A percentile compares a stretch with the other conserved stretches of the same genome.
Conservation (phyloP, 352 stramenopile species). For the Phytophthora capsici region DNA sequence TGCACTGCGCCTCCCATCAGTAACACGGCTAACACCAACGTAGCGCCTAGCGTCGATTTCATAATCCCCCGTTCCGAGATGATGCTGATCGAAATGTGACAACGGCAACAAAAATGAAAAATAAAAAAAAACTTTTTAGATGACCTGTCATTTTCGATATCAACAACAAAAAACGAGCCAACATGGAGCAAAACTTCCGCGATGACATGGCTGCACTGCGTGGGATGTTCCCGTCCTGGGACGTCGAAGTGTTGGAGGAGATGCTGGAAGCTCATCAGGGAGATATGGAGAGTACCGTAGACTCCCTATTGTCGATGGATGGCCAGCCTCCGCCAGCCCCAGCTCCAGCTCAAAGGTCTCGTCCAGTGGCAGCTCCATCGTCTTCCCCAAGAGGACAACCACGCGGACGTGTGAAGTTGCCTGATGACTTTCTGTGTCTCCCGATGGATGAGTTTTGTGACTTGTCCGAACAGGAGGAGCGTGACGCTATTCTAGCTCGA, state of each 20-base stretch:
- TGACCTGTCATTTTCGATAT: constrained; percentile 16
- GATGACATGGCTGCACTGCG: constrained; percentile 69
- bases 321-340: constrained; percentile 22
- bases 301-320: constrained; percentile 80
- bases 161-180: constrained; percentile 15
- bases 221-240: constrained; percentile 82
- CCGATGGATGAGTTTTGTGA: constrained; percentile 34
- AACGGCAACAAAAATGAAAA: neutral
- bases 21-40: constrained; percentile 32
- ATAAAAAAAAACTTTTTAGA: neutral
- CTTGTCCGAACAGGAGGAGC: constrained; percentile 72
- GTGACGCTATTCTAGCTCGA: constrained; percentile 70
- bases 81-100: constrained; percentile 17
- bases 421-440: constrained; percentile 78
- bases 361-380: constrained; percentile 17
- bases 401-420: constrained; percentile 46
- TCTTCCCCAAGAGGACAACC: constrained; percentile 20
- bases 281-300: constrained; percentile 76
- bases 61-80: constrained; percentile 24
- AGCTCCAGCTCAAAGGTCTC: constrained; percentile 17
- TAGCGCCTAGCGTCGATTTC: constrained; percentile 17
- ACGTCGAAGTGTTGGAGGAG: constrained; percentile 60
- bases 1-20: constrained; percentile 16
- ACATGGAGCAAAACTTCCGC: constrained; percentile 67
- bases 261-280: constrained; percentile 74